These are phyloP conservation scores for Coccomyxa sp. DNA, from an alignment of 139 green algal species.

Conservation along the genomic window DNA sequence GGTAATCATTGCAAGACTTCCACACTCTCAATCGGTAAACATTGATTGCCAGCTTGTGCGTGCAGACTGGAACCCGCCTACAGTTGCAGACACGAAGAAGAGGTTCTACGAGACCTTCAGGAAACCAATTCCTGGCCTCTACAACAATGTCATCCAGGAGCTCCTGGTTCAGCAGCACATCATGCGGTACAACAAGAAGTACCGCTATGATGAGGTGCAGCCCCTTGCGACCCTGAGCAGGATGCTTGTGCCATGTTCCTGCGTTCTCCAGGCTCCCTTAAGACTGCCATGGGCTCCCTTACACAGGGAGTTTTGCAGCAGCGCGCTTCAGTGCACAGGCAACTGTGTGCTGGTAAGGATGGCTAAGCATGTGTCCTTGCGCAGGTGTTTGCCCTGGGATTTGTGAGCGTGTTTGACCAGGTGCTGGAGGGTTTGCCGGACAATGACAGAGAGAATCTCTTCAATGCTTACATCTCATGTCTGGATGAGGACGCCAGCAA, in stretches of 20 bases:
- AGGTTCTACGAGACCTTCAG: constrained; percentile 46
- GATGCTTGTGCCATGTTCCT: not conserved
- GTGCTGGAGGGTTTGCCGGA: constrained; percentile 73
- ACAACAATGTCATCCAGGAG: constrained; percentile 86
- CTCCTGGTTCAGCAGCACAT: constrained; percentile 93
- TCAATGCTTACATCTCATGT: constrained; percentile 69
- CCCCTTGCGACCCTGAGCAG: not conserved
- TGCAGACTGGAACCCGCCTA: constrained; percentile 38
- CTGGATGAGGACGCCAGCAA: constrained; percentile 71
- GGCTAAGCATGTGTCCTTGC: not conserved
- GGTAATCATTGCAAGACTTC: no score
- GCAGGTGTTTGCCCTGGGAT: constrained; percentile 85
- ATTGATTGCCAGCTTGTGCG: no score
- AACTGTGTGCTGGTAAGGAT: not conserved
- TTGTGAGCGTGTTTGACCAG: constrained; percentile 83
- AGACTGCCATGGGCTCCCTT: no score
- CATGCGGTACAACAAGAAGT: constrained; percentile 79
- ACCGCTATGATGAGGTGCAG: constrained; percentile 81
- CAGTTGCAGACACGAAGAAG: constrained; percentile 58
- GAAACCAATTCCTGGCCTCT: constrained; percentile 75
- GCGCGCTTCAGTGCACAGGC: not conserved
- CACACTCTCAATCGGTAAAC: no score
- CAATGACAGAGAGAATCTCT: constrained; percentile 50
- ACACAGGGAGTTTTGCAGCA: no score
- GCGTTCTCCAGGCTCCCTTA: no score